Evolutionary conservation across 1,139 yeast species (phyloP).

Genomic region (Yamadazyma aaseri): DNA sequence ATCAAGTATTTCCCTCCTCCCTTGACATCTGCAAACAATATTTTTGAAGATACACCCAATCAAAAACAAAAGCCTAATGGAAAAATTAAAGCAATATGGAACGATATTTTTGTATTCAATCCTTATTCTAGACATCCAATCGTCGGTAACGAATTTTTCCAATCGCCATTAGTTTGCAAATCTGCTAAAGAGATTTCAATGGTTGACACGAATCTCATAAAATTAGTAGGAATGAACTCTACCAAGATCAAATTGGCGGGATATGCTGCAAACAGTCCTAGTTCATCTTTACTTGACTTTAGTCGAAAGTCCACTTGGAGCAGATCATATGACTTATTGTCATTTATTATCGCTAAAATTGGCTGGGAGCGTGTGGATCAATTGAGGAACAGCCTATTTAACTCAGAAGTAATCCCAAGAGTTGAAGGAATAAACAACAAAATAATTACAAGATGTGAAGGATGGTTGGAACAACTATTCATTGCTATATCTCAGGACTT

Average conservation of each 20-base stretch:
- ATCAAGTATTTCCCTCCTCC: slow-evolving; percentile 35
- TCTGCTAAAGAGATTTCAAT: slow-evolving; percentile 37
- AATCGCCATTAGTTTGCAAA: slow-evolving; percentile 35
- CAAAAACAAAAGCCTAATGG: slow-evolving; percentile 16
- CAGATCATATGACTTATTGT: slow-evolving; percentile 38
- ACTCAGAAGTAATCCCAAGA: slow-evolving; percentile 6
- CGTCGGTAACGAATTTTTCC: slow-evolving; percentile 34
- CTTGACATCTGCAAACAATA: slow-evolving; percentile 9
- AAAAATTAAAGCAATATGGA: slow-evolving; percentile 34
- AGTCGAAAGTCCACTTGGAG: slow-evolving; percentile 43
- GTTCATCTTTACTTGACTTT: slow-evolving; percentile 34
- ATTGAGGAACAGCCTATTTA: slow-evolving; percentile 22
- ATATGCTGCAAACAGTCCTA: slow-evolving; percentile 30
- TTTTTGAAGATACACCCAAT: slow-evolving; percentile 1
- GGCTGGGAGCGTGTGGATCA: slow-evolving; percentile 41
- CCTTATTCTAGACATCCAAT: slow-evolving; percentile 37
- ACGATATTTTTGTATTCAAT: slow-evolving; percentile 28
- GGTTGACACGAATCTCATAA: slow-evolving; percentile 33
- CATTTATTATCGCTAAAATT: slow-evolving; percentile 35
- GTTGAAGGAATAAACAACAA: slow-evolving; percentile 4
- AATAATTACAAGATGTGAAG: slow-evolving; percentile 22
- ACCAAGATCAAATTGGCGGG: slow-evolving; percentile 29
- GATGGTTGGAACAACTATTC: slow-evolving; percentile 43
- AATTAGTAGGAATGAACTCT: slow-evolving; percentile 29
- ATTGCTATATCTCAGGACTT: slow-evolving; percentile 39